Conservation (phyloP, 495 filamentous ascomycete genomes). For the Penicillium coffeae region DNA sequence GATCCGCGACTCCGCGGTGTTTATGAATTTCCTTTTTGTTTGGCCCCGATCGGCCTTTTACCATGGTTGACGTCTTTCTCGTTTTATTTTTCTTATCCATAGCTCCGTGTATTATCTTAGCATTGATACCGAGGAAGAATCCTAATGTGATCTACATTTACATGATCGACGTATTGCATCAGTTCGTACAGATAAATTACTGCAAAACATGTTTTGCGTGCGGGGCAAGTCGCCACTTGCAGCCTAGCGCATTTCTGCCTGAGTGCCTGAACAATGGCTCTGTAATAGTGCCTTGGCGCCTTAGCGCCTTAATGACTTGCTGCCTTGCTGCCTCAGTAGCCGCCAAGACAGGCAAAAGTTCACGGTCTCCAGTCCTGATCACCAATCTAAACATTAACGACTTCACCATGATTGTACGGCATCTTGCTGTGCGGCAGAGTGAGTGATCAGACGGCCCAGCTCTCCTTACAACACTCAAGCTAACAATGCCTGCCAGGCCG, state of each 20-base stretch:
- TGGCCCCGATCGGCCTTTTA: too few relatives aligned
- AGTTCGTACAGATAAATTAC: constrained; percentile 1
- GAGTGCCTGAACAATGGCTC: neutral
- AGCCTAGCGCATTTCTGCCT: constrained; percentile 6
- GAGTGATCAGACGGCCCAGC: constrained; percentile 13
- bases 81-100: constrained; percentile 15
- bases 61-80: constrained; percentile 1
- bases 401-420: constrained; percentile 42
- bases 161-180: constrained; percentile 3
- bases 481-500: constrained; percentile 28
- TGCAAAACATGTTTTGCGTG: constrained; percentile 1
- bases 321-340: constrained; percentile 14
- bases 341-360: constrained; percentile 46
- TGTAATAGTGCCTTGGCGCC: too few relatives aligned
- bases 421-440: constrained; percentile 43
- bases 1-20: constrained; percentile 14
- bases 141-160: constrained; percentile 8
- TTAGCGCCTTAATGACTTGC: too few relatives aligned
- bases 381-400: constrained; percentile 11
- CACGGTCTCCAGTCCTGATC: constrained; percentile 24
- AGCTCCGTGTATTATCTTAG: constrained; percentile 6
- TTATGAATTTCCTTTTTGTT: constrained; percentile 26
- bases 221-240: constrained; percentile 2
- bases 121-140: constrained; percentile 16
- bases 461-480: constrained; percentile 3